These are phyloP conservation scores for Neoscytalidium dimidiatum DNA, from an alignment of 2,329 filamentous ascomycete species.

Conservation along the genomic window DNA sequence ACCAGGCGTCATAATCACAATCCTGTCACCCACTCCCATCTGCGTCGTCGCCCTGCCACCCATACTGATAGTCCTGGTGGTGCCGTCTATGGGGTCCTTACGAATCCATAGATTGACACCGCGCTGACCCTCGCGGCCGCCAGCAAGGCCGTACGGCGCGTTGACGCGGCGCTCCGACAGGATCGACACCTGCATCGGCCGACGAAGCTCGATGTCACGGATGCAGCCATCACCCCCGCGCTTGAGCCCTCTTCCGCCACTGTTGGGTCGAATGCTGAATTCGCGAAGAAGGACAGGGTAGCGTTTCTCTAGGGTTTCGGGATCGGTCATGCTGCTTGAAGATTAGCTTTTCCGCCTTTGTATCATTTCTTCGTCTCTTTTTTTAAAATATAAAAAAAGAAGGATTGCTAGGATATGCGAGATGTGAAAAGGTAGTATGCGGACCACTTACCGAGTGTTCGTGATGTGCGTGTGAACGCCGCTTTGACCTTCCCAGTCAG, in stretches of 20 bases:
- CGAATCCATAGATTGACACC: slow-evolving; percentile 61
- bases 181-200: slow-evolving; percentile 72
- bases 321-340: slow-evolving; percentile 64
- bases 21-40: slow-evolving; percentile 75
- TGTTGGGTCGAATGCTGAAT: slow-evolving; percentile 62
- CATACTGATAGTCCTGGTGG: slow-evolving; percentile 67
- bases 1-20: slow-evolving; percentile 76
- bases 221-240: slow-evolving; percentile 17
- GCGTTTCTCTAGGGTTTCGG: slow-evolving; percentile 70
- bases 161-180: slow-evolving; percentile 71
- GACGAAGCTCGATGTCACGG: slow-evolving; percentile 73
- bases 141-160: slow-evolving; percentile 74
- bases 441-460: slow-evolving; percentile 55
- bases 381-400: not conserved
- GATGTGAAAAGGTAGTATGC: not conserved
- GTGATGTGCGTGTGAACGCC: slow-evolving; percentile 77
- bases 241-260: slow-evolving; percentile 57
- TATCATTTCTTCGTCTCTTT: too few relatives aligned
- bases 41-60: slow-evolving; percentile 78
- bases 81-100: slow-evolving; percentile 42
- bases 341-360: too few relatives aligned
- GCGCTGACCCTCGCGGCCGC: slow-evolving; percentile 71
- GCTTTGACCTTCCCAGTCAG: slow-evolving; percentile 62
- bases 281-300: slow-evolving; percentile 69
- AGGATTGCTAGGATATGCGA: not conserved